Evolutionary conservation across 2,329 filamentous ascomycete genomes (phyloP).

Genomic region (Aspergillus udagawae): DNA sequence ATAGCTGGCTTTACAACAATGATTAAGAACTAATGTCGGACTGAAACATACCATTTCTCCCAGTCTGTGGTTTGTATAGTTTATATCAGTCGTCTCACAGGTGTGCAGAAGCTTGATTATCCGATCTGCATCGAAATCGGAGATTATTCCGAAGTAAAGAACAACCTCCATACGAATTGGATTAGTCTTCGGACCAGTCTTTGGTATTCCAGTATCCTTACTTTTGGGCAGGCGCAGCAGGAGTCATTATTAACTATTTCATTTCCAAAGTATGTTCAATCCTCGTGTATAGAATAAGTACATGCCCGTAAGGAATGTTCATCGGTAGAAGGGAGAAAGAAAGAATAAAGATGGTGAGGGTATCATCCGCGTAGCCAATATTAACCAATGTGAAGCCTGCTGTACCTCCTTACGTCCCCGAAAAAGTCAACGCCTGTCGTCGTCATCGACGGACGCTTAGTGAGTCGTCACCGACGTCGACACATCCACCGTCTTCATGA

Average conservation of each 20-base stretch:
- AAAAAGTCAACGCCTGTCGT: not conserved
- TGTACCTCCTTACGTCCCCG: not conserved
- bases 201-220: too few relatives aligned
- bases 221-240: too few relatives aligned
- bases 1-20: not conserved
- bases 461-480: constrained; percentile 16
- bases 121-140: too few relatives aligned
- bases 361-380: not conserved
- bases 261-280: not conserved
- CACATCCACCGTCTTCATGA: constrained; percentile 28
- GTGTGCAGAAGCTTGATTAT: too few relatives aligned
- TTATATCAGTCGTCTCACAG: too few relatives aligned
- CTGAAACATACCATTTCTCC: too few relatives aligned
- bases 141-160: too few relatives aligned
- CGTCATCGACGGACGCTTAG: not conserved
- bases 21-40: not conserved
- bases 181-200: too few relatives aligned
- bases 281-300: not conserved
- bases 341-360: not conserved
- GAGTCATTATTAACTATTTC: not conserved
- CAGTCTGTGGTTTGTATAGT: too few relatives aligned
- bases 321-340: not conserved
- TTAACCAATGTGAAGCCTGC: not conserved
- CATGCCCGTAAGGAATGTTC: not conserved
- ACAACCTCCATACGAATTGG: too few relatives aligned